Conservation (phyloP, 257 asterid genomes). For the Osmanthus fragrans region DNA sequence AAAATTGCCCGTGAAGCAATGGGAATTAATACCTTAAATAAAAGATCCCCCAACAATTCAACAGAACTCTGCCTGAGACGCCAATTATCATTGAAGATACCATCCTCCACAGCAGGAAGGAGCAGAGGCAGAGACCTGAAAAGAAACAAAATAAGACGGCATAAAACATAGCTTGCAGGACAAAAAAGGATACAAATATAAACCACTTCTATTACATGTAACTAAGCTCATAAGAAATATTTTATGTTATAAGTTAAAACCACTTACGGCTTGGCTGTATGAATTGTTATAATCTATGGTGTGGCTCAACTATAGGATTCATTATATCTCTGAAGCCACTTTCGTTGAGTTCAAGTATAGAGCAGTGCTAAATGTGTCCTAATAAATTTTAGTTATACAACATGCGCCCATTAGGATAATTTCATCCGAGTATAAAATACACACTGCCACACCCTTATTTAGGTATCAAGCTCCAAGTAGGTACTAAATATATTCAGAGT, state of each 20-base stretch:
- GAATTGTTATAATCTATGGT: neutral
- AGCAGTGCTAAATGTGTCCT: neutral
- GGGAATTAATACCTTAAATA: constrained; percentile 68
- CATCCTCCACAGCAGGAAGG: constrained; percentile 99
- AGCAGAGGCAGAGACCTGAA: constrained; percentile 90
- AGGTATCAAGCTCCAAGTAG: neutral
- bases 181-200: constrained; percentile 1
- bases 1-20: constrained; percentile 10
- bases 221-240: neutral
- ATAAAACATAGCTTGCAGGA: neutral
- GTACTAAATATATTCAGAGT: neutral
- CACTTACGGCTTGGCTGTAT: neutral
- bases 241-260: neutral
- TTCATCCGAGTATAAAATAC: neutral
- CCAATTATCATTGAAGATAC: constrained; percentile 97
- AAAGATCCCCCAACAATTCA: constrained; percentile 93
- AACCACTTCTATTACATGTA: neutral
- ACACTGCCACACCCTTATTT: neutral
- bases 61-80: constrained; percentile 99
- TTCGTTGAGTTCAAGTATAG: neutral
- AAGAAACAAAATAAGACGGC: constrained; percentile 6
- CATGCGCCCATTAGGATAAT: neutral
- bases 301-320: neutral
- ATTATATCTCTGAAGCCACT: neutral
- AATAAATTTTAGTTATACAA: neutral